Percentiles rank a stretch among this genome's conserved stretches.
phyloP scores from a whole-genome alignment of 345 rosid genomes.

The Physaria fendleri region DNA sequence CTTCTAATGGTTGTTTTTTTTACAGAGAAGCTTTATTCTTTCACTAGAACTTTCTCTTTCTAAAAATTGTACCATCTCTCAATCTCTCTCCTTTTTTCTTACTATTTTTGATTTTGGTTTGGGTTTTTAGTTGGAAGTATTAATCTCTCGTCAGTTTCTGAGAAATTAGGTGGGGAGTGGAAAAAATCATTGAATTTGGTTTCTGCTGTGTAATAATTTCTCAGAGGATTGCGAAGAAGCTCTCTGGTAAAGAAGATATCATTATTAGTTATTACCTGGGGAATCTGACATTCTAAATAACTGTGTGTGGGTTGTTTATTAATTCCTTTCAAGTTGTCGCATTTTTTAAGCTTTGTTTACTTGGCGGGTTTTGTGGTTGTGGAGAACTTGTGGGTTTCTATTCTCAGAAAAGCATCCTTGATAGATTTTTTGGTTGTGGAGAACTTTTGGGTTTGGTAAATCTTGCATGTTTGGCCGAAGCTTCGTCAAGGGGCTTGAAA shows the following conservation, averaged over 20 bases:
- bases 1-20: slow-evolving; percentile 23
- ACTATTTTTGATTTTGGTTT: neutral
- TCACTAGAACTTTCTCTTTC: slow-evolving; percentile 30
- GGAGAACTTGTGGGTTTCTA: no score
- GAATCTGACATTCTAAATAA: slow-evolving; percentile 39
- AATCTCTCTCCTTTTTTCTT: slow-evolving; percentile 3
- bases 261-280: slow-evolving; percentile 12
- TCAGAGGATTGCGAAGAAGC: slow-evolving; percentile 27
- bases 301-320: slow-evolving; percentile 30
- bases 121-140: slow-evolving; percentile 13
- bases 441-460: no score
- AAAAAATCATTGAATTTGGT: slow-evolving; percentile 1
- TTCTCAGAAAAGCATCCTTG: no score
- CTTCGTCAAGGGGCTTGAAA: no score
- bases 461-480: no score
- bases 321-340: neutral
- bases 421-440: no score
- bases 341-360: neutral
- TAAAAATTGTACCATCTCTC: neutral
- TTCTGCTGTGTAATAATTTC: slow-evolving; percentile 29
- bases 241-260: no score
- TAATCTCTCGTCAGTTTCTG: slow-evolving; percentile 19
- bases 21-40: slow-evolving; percentile 28
- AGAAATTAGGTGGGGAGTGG: slow-evolving; percentile 21
- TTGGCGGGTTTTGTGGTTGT: slow-evolving; percentile 9